Conservation (phyloP, 495 filamentous ascomycete species). For the Penicillium alfredii region DNA sequence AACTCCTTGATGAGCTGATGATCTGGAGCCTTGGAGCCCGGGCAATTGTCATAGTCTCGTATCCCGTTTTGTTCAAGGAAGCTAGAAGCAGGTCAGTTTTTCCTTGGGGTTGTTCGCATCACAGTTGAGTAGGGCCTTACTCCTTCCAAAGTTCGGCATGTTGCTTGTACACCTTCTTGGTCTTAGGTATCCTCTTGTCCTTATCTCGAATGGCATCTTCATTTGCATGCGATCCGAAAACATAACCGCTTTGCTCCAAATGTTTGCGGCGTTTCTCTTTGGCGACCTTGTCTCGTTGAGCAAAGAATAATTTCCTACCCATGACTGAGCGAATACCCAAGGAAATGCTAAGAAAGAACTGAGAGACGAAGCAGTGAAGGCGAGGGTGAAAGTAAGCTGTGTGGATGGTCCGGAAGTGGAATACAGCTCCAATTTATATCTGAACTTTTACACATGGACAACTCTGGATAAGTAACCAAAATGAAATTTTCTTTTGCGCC, state of each 20-base stretch:
- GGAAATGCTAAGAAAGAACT: constrained; percentile 53
- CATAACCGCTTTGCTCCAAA: constrained; percentile 12
- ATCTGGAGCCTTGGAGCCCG: constrained; percentile 5
- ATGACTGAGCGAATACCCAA: constrained; percentile 12
- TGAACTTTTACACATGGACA: constrained; percentile 1
- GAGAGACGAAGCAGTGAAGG: constrained; percentile 56
- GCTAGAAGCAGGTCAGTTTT: constrained; percentile 5
- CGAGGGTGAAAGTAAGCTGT: neutral
- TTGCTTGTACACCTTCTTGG: constrained; percentile 7
- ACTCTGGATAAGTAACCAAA: neutral
- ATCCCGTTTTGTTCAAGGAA: constrained; percentile 7
- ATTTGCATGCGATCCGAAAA: constrained; percentile 13
- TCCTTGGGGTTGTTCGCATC: neutral
- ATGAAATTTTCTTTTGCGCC: constrained; percentile 4
- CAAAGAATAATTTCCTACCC: constrained; percentile 10
- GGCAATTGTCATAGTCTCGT: constrained; percentile 6
- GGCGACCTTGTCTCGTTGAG: constrained; percentile 9
- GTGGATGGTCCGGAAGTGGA: no score
- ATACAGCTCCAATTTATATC: constrained; percentile 9
- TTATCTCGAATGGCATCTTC: constrained; percentile 12
- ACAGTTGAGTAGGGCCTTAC: constrained; percentile 6
- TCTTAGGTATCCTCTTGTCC: constrained; percentile 15
- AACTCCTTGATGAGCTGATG: constrained; percentile 16
- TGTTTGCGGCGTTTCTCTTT: constrained; percentile 2
- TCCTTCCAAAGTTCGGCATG: constrained; percentile 8